These are phyloP conservation scores for Crithidia bombi DNA, from an alignment of 208 protist species.

Conservation along the genomic window DNA sequence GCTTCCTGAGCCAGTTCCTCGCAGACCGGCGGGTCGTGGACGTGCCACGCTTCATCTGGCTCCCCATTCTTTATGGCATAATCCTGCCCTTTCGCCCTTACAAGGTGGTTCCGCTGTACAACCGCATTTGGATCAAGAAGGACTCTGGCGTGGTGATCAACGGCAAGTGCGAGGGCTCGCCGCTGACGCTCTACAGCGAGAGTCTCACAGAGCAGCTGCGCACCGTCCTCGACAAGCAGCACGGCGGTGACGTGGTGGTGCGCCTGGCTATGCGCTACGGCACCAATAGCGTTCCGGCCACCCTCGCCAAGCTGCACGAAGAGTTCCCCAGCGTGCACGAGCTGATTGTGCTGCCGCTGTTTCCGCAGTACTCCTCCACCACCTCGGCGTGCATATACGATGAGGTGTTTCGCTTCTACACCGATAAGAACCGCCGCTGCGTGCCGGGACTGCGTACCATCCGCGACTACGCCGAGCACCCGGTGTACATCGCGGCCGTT, in stretches of 20 bases:
- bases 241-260: conserved; percentile 23
- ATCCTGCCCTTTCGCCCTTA: conserved; percentile 49
- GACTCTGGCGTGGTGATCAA: conserved; percentile 17
- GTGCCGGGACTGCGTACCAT: conserved; percentile 45
- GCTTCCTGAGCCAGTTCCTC: conserved; percentile 43
- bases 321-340: conserved; percentile 18
- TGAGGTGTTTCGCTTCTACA: conserved; percentile 42
- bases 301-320: conserved; percentile 16
- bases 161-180: conserved; percentile 22
- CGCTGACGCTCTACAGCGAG: conserved; percentile 18
- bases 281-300: conserved; percentile 24
- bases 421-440: conserved; percentile 23
- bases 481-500: conserved; percentile 47
- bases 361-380: conserved; percentile 67
- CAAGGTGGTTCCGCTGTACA: conserved; percentile 33
- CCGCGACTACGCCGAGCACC: conserved; percentile 47
- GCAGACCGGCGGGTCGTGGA: conserved; percentile 50
- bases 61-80: conserved; percentile 55
- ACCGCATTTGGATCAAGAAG: conserved; percentile 38
- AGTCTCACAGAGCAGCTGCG: conserved; percentile 11
- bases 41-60: conserved; percentile 46
- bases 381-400: conserved; percentile 49
- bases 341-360: conserved; percentile 55
- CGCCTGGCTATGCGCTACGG: conserved; percentile 42
- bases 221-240: not conserved